Base-by-base conservation (phyloP, 2,329 filamentous ascomycete species). In the Sclerotinia subarctica region DNA sequence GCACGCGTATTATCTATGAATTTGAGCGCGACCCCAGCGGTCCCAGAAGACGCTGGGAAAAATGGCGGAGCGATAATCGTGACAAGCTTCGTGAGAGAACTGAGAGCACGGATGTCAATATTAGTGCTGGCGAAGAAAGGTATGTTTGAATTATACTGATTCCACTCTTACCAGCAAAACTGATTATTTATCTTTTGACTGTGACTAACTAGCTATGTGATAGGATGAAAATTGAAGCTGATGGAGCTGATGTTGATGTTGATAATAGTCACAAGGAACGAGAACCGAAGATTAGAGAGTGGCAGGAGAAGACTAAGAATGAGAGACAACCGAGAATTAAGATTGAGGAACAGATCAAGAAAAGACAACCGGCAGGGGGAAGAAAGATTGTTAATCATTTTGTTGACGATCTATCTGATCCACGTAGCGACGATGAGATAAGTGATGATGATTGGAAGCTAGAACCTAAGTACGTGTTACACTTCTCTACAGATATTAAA, bases 21-120 rank as follows among this genome's bases (percentile, higher is more conserved):
- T 67, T 67, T 26, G 56, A 53, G 13, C 10, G 19, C 8, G 47
- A 67, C 21, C 64, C 64, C 10, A 13, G 44, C 26, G 44, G n/a
- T 24, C 5, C 64, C 15, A 24, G 26, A 2, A 4, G 6, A 19
- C 17, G 4, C 3, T 42, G 32, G 51, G 11, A 57, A 38, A 2
- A 13, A n/a, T 65, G 35, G 51, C 19, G 56, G 21, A 32, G 19
- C 6, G 35, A 35, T 3, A 65, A 57, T 13, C 38, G 26, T 15
- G 51, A 24, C 1, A 21, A 21, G 15, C 2, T 32, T 21, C 29
- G 32, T 17, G 4, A 51, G 46, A 51, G 59, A 63, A 24, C 29
- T 24, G 59, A 63, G 13, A 63, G 46, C 5, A 38, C 26, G 32
- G 46, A 63, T 4, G 21, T 5, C 0, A 51, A 52, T 3, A 5